Evolutionary conservation across 495 filamentous ascomycete genomes (phyloP).

Genomic region (Xylaria scruposa): DNA sequence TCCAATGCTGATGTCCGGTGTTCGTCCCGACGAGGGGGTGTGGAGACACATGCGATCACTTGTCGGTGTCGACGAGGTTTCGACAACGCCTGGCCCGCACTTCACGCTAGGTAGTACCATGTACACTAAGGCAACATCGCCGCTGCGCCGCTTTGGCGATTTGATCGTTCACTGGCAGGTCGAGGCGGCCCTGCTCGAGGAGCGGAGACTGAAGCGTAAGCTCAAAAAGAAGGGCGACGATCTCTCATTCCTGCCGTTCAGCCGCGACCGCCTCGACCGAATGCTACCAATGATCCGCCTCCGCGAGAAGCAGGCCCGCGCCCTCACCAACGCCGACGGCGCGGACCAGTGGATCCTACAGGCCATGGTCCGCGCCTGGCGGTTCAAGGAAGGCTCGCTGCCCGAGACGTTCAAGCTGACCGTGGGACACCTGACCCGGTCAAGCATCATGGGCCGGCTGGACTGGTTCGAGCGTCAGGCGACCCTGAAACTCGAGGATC

Average conservation of each 20-base stretch:
- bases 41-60: slow-evolving; percentile 67
- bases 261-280: slow-evolving; percentile 58
- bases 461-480: slow-evolving; percentile 50
- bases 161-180: slow-evolving; percentile 93
- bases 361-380: slow-evolving; percentile 76
- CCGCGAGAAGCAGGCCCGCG: slow-evolving; percentile 53
- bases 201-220: slow-evolving; percentile 63
- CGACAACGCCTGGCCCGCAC: slow-evolving; percentile 59
- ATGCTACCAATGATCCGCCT: slow-evolving; percentile 58
- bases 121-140: slow-evolving; percentile 84
- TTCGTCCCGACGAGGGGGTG: slow-evolving; percentile 61
- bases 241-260: slow-evolving; percentile 66
- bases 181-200: slow-evolving; percentile 77
- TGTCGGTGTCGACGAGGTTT: slow-evolving; percentile 60
- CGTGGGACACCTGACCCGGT: slow-evolving; percentile 41
- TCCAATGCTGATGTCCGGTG: slow-evolving; percentile 59
- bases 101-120: slow-evolving; percentile 67
- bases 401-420: slow-evolving; percentile 67
- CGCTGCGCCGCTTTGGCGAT: slow-evolving; percentile 83
- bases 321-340: slow-evolving; percentile 41
- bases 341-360: slow-evolving; percentile 65
- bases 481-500: slow-evolving; percentile 38
- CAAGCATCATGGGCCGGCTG: slow-evolving; percentile 39
- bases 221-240: slow-evolving; percentile 40
- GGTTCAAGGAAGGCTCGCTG: slow-evolving; percentile 67